These are phyloP conservation scores for Populus hybrid DNA, from an alignment of 441 rosid genomes.

Conservation along the genomic window DNA sequence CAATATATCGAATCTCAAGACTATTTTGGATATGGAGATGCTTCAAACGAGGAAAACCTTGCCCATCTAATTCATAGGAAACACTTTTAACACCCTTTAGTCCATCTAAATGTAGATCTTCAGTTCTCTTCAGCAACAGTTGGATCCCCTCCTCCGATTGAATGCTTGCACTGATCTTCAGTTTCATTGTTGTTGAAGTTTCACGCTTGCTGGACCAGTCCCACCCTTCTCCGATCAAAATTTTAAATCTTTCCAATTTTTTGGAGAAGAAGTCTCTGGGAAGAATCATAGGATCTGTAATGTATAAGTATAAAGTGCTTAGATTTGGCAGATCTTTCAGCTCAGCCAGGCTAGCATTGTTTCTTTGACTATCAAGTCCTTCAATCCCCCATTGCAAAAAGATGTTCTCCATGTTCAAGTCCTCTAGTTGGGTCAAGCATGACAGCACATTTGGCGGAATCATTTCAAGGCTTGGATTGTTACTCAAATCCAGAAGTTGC, in stretches of 20 bases:
- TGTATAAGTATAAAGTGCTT: not conserved
- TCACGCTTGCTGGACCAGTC: not conserved
- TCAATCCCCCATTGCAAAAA: conserved; percentile 17
- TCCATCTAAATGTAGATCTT: conserved; percentile 15
- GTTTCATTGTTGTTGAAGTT: conserved; percentile 5
- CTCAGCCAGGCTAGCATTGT: conserved; percentile 6
- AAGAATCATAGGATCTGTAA: not conserved
- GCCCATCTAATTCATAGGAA: conserved; percentile 3
- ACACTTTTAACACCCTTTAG: not conserved
- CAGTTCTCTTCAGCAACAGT: not conserved
- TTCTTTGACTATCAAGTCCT: not conserved
- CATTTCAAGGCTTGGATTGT: conserved; percentile 8
- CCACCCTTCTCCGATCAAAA: conserved; percentile 1
- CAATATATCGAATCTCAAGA: not conserved
- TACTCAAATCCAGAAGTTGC: conserved; percentile 14
- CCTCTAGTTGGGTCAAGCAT: conserved; percentile 27
- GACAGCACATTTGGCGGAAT: conserved; percentile 15
- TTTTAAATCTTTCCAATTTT: conserved; percentile 4
- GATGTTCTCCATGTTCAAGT: conserved; percentile 10
- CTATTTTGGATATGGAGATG: conserved; percentile 1
- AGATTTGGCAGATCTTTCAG: not conserved
- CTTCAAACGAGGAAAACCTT: conserved; percentile 15
- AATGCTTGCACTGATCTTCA: not conserved
- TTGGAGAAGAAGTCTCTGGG: not conserved
- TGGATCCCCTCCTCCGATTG: not conserved